phyloP scores from a whole-genome alignment of 352 stramenopile genomes.

The Phytophthora citricola region DNA sequence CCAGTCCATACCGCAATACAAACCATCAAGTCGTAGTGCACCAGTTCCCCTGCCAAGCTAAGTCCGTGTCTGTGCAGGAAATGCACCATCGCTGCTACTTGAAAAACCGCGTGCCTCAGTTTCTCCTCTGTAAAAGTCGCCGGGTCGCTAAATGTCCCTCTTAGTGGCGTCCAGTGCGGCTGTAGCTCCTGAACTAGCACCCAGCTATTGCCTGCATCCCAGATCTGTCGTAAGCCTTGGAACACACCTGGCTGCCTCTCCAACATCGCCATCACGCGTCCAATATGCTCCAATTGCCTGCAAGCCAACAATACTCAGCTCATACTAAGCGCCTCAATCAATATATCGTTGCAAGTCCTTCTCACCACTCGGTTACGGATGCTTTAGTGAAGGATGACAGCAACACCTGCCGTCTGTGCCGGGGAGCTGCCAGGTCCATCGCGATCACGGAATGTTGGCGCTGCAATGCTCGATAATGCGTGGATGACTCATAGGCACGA shows the following conservation, averaged over 20 bases:
- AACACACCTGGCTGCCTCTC: constrained; percentile 41
- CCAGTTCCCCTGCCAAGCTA: constrained; percentile 60
- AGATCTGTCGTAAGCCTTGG: constrained; percentile 56
- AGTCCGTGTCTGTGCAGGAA: constrained; percentile 65
- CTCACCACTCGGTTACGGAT: constrained; percentile 44
- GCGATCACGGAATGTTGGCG: constrained; percentile 32
- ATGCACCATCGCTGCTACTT: constrained; percentile 59
- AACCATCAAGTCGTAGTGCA: constrained; percentile 58
- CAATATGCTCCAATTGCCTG: constrained; percentile 57
- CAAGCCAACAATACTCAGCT: background rate
- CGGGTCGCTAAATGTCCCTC: constrained; percentile 29
- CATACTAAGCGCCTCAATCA: background rate
- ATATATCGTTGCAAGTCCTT: constrained; percentile 3
- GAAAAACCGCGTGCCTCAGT: constrained; percentile 55
- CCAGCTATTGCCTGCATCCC: constrained; percentile 58
- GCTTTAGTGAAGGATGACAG: constrained; percentile 51
- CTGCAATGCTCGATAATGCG: constrained; percentile 16
- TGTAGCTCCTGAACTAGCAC: constrained; percentile 66
- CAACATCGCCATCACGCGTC: constrained; percentile 43
- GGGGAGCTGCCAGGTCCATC: constrained; percentile 31
- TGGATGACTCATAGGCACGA: constrained; percentile 17
- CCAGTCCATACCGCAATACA: constrained; percentile 4
- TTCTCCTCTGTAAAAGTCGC: constrained; percentile 49
- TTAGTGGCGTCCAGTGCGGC: constrained; percentile 37
- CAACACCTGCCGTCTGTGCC: constrained; percentile 37